These are phyloP conservation scores for Shiraia sp. DNA, from an alignment of 2,329 filamentous ascomycete species.

Conservation along the genomic window DNA sequence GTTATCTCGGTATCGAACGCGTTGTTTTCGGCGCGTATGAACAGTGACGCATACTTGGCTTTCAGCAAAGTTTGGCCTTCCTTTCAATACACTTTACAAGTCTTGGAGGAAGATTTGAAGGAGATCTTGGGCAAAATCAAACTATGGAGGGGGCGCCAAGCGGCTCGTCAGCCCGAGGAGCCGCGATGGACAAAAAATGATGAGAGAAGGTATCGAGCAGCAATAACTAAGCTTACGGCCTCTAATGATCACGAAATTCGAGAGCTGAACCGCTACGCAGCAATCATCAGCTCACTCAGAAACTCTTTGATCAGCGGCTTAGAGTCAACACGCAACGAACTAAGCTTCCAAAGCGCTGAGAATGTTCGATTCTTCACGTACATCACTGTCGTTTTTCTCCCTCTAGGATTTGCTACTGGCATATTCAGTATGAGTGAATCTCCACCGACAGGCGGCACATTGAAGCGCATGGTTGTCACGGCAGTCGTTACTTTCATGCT, in stretches of 20 bases:
- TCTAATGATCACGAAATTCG: conserved; percentile 3
- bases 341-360: conserved; percentile 22
- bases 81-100: conserved; percentile 18
- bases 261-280: neutral
- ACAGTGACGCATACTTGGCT: neutral
- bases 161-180: conserved; percentile 24
- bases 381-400: conserved; percentile 42
- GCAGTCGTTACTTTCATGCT: no score
- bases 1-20: neutral
- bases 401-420: conserved; percentile 34
- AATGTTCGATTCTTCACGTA: conserved; percentile 43
- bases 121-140: conserved; percentile 23
- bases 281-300: conserved; percentile 17
- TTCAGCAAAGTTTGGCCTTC: conserved; percentile 13
- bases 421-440: conserved; percentile 38
- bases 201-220: conserved; percentile 33
- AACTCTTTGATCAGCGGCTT: conserved; percentile 15
- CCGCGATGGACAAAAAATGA: conserved; percentile 41
- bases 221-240: conserved; percentile 15
- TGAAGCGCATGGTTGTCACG: neutral
- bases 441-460: neutral
- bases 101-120: conserved; percentile 19
- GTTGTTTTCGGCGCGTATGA: neutral
- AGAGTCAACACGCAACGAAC: conserved; percentile 19
- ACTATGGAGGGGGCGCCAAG: conserved; percentile 30